Evolutionary conservation across 352 stramenopile genomes (phyloP).

Genomic region (Phytophthora citricola): DNA sequence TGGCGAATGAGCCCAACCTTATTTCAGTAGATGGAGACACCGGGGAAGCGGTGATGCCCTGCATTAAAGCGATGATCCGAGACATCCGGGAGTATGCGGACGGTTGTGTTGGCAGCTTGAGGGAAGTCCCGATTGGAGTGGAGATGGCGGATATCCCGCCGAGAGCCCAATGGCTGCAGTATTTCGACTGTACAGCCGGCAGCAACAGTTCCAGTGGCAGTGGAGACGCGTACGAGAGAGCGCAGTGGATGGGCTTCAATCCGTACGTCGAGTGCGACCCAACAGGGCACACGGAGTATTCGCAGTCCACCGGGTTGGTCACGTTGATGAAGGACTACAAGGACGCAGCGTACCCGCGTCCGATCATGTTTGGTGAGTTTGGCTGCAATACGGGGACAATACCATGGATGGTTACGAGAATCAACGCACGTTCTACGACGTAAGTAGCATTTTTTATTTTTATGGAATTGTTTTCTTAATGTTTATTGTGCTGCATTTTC

Average conservation of each 20-base stretch:
- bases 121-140: conserved; percentile 73
- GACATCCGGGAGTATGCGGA: conserved; percentile 61
- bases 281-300: conserved; percentile 48
- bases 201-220: conserved; percentile 35
- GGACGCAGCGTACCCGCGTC: conserved; percentile 48
- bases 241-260: conserved; percentile 68
- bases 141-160: conserved; percentile 77
- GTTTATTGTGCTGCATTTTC: conserved; percentile 1
- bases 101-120: conserved; percentile 46
- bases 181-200: conserved; percentile 72
- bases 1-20: conserved; percentile 78
- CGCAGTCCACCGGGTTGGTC: conserved; percentile 54
- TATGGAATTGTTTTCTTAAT: background rate
- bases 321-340: conserved; percentile 70
- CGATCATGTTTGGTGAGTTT: conserved; percentile 78
- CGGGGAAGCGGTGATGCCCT: conserved; percentile 59
- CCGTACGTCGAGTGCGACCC: conserved; percentile 78
- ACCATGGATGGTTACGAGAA: conserved; percentile 69
- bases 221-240: conserved; percentile 38
- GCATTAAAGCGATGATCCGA: conserved; percentile 75
- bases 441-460: conserved; percentile 24
- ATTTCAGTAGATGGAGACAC: conserved; percentile 45
- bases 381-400: conserved; percentile 68
- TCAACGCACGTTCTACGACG: conserved; percentile 72
- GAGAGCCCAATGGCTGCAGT: conserved; percentile 66